phyloP scores from a whole-genome alignment of 352 stramenopile species.

The Phytophthora citricola region DNA sequence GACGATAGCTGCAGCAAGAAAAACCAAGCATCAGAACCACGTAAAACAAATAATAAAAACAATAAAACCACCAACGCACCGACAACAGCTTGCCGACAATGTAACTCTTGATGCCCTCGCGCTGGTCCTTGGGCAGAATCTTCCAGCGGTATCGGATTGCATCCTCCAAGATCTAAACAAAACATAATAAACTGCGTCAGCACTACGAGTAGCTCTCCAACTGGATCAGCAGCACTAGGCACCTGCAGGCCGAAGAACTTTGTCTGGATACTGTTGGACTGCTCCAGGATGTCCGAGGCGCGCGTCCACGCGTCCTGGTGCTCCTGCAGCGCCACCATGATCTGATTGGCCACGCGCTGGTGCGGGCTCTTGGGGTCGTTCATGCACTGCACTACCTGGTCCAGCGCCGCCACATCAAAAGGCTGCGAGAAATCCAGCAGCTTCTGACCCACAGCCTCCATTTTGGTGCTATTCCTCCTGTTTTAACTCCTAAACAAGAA shows the following conservation, averaged over 20 bases:
- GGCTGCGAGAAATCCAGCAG: conserved; percentile 94
- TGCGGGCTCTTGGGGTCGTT: conserved; percentile 96
- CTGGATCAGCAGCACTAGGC: background rate
- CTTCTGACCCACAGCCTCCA: conserved; percentile 92
- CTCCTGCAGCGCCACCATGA: conserved; percentile 95
- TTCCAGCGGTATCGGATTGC: conserved; percentile 98
- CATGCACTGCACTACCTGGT: conserved; percentile 96
- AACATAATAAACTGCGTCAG: background rate
- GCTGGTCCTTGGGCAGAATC: conserved; percentile 96
- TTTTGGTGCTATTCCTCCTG: conserved; percentile 22
- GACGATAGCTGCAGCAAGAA: conserved; percentile 77
- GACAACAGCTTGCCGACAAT: conserved; percentile 97
- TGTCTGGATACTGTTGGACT: conserved; percentile 87
- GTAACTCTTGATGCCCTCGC: conserved; percentile 98
- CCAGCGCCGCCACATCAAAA: conserved; percentile 96
- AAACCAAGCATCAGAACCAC: background rate
- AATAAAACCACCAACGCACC: conserved; percentile 46
- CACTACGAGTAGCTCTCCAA: no score
- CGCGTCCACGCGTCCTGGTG: conserved; percentile 93
- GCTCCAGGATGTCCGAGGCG: conserved; percentile 97
- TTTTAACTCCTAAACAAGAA: conserved; percentile 18
- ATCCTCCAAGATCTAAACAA: conserved; percentile 94
- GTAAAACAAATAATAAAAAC: conserved; percentile 3
- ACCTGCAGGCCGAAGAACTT: conserved; percentile 95
- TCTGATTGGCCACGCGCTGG: conserved; percentile 91